Percentiles rank a stretch among this genome's conserved stretches.
Conservation (phyloP, 1,284 basidiomycete species). For the Porogramme epimiltina region DNA sequence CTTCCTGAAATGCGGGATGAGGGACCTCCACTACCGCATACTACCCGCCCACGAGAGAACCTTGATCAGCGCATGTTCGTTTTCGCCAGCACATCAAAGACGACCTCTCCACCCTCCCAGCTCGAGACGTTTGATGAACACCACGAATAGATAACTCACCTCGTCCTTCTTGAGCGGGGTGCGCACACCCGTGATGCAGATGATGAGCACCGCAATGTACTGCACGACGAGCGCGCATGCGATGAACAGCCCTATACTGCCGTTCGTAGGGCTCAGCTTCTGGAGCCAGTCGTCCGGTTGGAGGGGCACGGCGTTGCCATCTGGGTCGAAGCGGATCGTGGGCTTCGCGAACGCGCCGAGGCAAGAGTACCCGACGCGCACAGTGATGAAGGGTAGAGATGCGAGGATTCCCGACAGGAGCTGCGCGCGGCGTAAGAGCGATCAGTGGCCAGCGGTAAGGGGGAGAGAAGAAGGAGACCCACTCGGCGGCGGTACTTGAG, state of each 20-base stretch:
- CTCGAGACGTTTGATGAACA: too few relatives aligned
- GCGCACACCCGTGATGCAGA: slow-evolving; percentile 41
- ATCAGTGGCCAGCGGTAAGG: neutral
- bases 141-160: slow-evolving; percentile 27
- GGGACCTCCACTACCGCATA: too few relatives aligned
- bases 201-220: slow-evolving; percentile 51
- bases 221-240: slow-evolving; percentile 61
- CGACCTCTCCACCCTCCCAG: too few relatives aligned
- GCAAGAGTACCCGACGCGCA: slow-evolving; percentile 55
- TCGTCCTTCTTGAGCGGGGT: slow-evolving; percentile 37
- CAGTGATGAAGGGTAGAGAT: slow-evolving; percentile 60
- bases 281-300: neutral
- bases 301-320: slow-evolving; percentile 3
- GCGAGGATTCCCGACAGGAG: slow-evolving; percentile 52
- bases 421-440: slow-evolving; percentile 22
- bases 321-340: slow-evolving; percentile 9
- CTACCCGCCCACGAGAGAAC: too few relatives aligned
- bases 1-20: too few relatives aligned
- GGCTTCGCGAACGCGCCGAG: slow-evolving; percentile 45
- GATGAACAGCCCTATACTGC: slow-evolving; percentile 56
- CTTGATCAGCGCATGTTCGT: too few relatives aligned
- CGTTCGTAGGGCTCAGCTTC: slow-evolving; percentile 50
- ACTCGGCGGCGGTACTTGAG: slow-evolving; percentile 49
- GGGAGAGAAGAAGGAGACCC: neutral
- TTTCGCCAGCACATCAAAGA: too few relatives aligned